Base-by-base conservation (phyloP, 2,329 filamentous ascomycete species). In the Fusarium duplospermum region DNA sequence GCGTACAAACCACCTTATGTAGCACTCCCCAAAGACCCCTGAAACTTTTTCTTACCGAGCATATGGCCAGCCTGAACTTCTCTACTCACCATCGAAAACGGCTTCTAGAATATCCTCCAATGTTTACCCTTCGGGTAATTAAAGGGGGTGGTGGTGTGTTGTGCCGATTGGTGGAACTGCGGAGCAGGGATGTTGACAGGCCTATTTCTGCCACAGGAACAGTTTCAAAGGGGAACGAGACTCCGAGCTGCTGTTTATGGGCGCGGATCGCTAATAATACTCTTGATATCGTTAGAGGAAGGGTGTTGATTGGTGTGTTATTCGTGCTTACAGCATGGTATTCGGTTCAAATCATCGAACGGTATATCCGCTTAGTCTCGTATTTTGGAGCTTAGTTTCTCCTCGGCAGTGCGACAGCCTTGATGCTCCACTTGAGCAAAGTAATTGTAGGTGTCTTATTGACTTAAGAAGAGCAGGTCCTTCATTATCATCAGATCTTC, bases 1-100 rank as follows among this genome's bases (percentile, higher is more conserved):
- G 66, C 47, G 38, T 36, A 22, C 20, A 35, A 20, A 47, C 42
- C 24, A 27, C 16, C 35, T 69, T 70, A 70, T 70, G 66, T 69
- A 64, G 20, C 33, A n/a, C 29, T 13, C 22, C 22, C 6, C 5
- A 45, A 42, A 27, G 27, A 20, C 45, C 45, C 58, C 24, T 59
- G 22, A 9, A n/a, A n/a, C 57, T 27, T 14, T 20, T 36, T 29
- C 20, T 40, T 45, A 45, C 47, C 24, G 47, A 52, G 47, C 47
- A 52, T 38, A 36, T 38, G 60, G 22, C n/a, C 24, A 5, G 24
- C 5, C 24, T 24, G 24, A 24, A n/a, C 59, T 24, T 20, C 29
- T 50, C 59, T 45, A 42, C 16, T 45, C 20, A 6, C 42, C 24
- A 33, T 45, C 58, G 10, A 8, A 31, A 47, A 52, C 50, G 20